These are phyloP conservation scores for Tolypocladium endophyticum DNA, from an alignment of 2,329 filamentous ascomycete genomes.

Conservation along the genomic window DNA sequence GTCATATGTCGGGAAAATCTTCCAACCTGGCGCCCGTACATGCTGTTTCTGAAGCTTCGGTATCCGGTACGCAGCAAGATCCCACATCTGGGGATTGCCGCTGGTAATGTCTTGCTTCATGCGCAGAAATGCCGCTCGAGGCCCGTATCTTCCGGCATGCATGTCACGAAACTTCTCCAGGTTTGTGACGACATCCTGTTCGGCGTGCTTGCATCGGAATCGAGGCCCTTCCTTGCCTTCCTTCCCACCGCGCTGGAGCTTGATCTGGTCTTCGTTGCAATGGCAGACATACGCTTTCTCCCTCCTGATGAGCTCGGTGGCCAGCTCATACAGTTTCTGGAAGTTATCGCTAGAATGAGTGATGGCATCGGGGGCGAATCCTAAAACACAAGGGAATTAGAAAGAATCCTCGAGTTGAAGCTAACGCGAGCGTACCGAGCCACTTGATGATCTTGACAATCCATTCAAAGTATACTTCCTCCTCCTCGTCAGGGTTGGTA, in stretches of 20 bases:
- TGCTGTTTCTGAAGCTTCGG: slow-evolving; percentile 68
- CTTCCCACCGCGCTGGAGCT: slow-evolving; percentile 74
- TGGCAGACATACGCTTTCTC: slow-evolving; percentile 73
- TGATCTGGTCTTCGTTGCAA: slow-evolving; percentile 70
- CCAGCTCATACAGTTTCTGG: slow-evolving; percentile 69
- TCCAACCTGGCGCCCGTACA: slow-evolving; percentile 53
- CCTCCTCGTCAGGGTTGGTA: slow-evolving; percentile 88
- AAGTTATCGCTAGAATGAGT: slow-evolving; percentile 87
- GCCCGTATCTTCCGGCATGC: slow-evolving; percentile 82
- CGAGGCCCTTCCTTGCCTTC: slow-evolving; percentile 53
- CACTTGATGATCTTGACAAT: slow-evolving; percentile 82
- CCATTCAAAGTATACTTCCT: slow-evolving; percentile 79
- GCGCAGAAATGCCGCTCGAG: slow-evolving; percentile 71
- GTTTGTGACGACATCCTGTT: slow-evolving; percentile 64
- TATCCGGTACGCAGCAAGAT: slow-evolving; percentile 84
- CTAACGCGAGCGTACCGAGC: slow-evolving; percentile 22
- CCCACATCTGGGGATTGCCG: slow-evolving; percentile 94
- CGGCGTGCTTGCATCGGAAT: slow-evolving; percentile 72
- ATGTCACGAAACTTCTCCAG: slow-evolving; percentile 78
- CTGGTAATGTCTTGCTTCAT: slow-evolving; percentile 87
- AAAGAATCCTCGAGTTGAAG: background rate
- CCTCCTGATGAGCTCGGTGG: slow-evolving; percentile 65
- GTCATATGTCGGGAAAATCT: slow-evolving; percentile 92
- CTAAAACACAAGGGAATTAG: slow-evolving; percentile 29
- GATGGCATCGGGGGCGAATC: slow-evolving; percentile 35